Conservation (phyloP, 2,329 filamentous ascomycete genomes). For the Colletotrichum orchidophilum region DNA sequence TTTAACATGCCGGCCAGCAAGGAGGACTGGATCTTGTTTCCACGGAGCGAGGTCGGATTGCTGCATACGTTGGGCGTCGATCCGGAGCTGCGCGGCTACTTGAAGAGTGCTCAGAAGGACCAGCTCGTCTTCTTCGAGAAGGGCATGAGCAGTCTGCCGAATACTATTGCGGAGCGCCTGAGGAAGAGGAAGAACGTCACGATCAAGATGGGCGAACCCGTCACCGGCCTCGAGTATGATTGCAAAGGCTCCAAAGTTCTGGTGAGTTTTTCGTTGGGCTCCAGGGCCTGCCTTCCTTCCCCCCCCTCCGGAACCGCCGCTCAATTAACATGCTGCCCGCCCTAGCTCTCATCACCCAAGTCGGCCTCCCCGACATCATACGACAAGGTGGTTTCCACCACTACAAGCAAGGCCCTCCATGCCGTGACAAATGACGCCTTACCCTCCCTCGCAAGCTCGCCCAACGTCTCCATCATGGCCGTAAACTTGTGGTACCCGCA, state of each 20-base stretch:
- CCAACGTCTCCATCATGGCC: slow-evolving; percentile 85
- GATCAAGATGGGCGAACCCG: slow-evolving; percentile 59
- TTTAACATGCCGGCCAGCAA: slow-evolving; percentile 33
- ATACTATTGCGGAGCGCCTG: slow-evolving; percentile 62
- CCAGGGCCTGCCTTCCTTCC: too few species aligned
- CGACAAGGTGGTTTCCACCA: slow-evolving; percentile 72
- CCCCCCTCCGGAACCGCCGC: too few species aligned
- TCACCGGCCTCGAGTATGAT: slow-evolving; percentile 57
- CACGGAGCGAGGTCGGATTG: slow-evolving; percentile 41
- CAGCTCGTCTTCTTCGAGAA: slow-evolving; percentile 55
- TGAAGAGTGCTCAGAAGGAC: slow-evolving; percentile 22
- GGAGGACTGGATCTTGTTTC: slow-evolving; percentile 37
- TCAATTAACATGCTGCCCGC: background rate
- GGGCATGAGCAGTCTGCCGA: slow-evolving; percentile 71
- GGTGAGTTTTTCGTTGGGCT: slow-evolving; percentile 46
- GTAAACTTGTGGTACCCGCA: slow-evolving; percentile 88
- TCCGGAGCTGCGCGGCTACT: slow-evolving; percentile 34
- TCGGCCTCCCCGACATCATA: slow-evolving; percentile 44
- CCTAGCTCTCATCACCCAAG: slow-evolving; percentile 43
- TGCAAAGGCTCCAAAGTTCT: slow-evolving; percentile 48
- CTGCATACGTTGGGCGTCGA: slow-evolving; percentile 38
- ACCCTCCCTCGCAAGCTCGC: slow-evolving; percentile 60
- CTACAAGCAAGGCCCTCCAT: slow-evolving; percentile 60
- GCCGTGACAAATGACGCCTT: slow-evolving; percentile 49
- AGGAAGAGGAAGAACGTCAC: slow-evolving; percentile 65